Base-by-base conservation (phyloP, 2,329 filamentous ascomycete genomes). In the Stagonosporopsis rhizophila region DNA sequence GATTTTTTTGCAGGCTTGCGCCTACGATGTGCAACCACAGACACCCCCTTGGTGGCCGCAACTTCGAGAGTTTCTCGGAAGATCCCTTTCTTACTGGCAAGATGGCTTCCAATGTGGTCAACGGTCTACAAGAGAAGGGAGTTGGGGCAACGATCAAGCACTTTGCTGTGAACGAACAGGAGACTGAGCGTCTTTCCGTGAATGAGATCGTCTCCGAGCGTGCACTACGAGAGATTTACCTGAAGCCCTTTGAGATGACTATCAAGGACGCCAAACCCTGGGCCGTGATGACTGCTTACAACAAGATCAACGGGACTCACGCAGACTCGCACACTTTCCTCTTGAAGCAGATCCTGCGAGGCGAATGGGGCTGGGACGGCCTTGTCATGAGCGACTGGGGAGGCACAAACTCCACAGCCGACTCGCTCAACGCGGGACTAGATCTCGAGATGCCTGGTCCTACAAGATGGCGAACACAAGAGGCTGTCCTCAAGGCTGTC, bases 21-120 rank as follows among this genome's bases (percentile, higher is more conserved):
- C 90, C 89, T 0, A 92, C 90, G 0, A 88, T 92, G 54, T 92
- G 90, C 75, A 88, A 91, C 78, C 91, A 95, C 66, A 85, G 91
- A 14, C 89, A 90, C 52, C 91, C 91, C 0, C 81, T 95, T 0
- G 90, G 90, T 4, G 91, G 91, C 7, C 84, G 91, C 55, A 92
- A 92, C 58, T 95, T 94, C 62, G 89, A 92, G 71, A 89, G 84
- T 1, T 90, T 86, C 67, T 85, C 86, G 20, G 89, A 92, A 72
- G 89, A 92, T 59, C 79, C 85, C 1, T 88, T 83, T 64, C 79
- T 92, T 60, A 82, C 87, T 3, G 89, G 89, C 3, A 87, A 90
- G 68, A 82, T 90, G 52, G 86, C 84, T 4, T 85, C 89, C 59
- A 79, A 82, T 25, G 81, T 83, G 37, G 78, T 86, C 22, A 81